A percentile compares a stretch with the other conserved stretches of the same genome.
Evolutionary conservation across 306 rosid genomes (phyloP).

Genomic region (Alnus glutinosa): DNA sequence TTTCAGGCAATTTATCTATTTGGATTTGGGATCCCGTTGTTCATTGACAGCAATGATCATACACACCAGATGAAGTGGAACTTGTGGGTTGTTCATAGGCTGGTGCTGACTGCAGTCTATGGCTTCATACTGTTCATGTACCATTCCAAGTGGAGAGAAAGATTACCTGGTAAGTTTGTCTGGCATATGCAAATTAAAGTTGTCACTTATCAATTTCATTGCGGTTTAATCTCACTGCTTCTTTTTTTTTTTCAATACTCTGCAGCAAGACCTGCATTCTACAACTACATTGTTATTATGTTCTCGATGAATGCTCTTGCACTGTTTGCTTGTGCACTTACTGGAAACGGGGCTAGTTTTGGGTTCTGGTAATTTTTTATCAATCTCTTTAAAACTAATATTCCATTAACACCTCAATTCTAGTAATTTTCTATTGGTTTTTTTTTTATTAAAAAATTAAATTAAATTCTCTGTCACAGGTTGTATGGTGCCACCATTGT

Average conservation of each 20-base stretch:
- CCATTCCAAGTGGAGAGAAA: constrained; percentile 90
- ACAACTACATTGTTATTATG: constrained; percentile 77
- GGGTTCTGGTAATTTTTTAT: constrained; percentile 69
- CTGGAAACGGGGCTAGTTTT: constrained; percentile 74
- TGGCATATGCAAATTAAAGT: neutral
- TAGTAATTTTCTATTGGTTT: constrained; percentile 20
- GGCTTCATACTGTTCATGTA: constrained; percentile 77
- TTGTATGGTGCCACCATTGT: constrained; percentile 64
- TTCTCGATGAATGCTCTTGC: constrained; percentile 56
- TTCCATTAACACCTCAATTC: neutral
- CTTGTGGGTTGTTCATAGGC: constrained; percentile 85
- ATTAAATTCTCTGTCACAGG: constrained; percentile 46
- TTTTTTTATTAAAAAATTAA: neutral
- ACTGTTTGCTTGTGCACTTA: constrained; percentile 68
- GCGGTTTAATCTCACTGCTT: constrained; percentile 21
- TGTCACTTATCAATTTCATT: constrained; percentile 21
- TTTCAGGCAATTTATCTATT: constrained; percentile 78
- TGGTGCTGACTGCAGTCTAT: constrained; percentile 67
- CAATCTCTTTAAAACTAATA: neutral
- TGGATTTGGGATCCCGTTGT: constrained; percentile 77
- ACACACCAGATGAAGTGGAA: constrained; percentile 66
- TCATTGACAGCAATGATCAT: constrained; percentile 47
- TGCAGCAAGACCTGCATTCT: constrained; percentile 96
- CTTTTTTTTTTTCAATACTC: constrained; percentile 1
- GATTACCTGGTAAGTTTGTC: constrained; percentile 71